Conservation (phyloP, 371 early-diverging fungal species). For the Mucor plumbeus region DNA sequence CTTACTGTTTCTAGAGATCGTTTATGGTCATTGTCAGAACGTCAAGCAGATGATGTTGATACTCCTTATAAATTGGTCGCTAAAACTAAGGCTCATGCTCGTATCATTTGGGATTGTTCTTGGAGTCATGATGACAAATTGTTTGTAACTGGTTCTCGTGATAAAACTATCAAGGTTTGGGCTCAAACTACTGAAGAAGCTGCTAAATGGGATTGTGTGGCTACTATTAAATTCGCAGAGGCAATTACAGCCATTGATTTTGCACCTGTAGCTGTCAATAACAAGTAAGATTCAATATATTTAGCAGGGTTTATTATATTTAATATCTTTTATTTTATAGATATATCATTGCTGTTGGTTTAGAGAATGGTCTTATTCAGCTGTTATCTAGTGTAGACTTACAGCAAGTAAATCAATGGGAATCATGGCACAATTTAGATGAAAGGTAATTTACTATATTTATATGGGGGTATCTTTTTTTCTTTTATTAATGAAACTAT, state of each 20-base stretch:
- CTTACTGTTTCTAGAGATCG: conserved; percentile 92
- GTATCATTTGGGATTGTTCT: conserved; percentile 93
- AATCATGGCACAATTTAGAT: conserved; percentile 44
- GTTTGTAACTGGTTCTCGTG: conserved; percentile 93
- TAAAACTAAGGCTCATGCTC: conserved; percentile 84
- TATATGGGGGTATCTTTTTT: neutral
- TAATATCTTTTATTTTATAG: conserved; percentile 30
- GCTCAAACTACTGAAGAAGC: conserved; percentile 20
- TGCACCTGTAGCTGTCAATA: conserved; percentile 55
- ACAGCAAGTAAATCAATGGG: conserved; percentile 44
- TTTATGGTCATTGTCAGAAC: conserved; percentile 81
- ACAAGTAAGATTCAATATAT: conserved; percentile 28
- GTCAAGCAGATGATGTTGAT: conserved; percentile 41
- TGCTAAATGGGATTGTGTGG: conserved; percentile 45
- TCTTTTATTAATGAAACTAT: neutral
- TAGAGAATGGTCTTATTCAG: conserved; percentile 80
- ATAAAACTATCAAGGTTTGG: conserved; percentile 91
- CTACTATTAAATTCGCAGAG: conserved; percentile 73
- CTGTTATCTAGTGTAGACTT: conserved; percentile 46
- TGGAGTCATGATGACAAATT: conserved; percentile 81
- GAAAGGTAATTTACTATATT: conserved; percentile 48
- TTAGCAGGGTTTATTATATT: too few species aligned
- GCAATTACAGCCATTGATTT: conserved; percentile 85
- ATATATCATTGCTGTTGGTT: conserved; percentile 81
- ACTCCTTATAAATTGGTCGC: conserved; percentile 65